Evolutionary conservation across 2,329 filamentous ascomycete species (phyloP).

Genomic region (Rutstroemia sp.): DNA sequence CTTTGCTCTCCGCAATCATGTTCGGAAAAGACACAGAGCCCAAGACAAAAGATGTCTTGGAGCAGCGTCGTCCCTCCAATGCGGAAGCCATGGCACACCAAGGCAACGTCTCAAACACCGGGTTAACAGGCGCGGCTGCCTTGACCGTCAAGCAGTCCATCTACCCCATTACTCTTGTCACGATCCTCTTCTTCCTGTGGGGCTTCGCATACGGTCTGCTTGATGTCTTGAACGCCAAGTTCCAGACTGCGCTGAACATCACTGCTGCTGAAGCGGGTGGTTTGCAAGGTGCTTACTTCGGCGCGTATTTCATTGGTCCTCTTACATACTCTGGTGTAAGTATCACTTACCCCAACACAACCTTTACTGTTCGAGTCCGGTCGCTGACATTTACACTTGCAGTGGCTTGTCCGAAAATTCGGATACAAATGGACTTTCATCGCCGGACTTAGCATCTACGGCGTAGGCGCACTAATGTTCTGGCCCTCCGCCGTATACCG

Average conservation of each 20-base stretch:
- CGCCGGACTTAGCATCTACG: slow-evolving; percentile 65
- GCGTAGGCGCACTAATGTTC: slow-evolving; percentile 70
- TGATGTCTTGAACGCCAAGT: slow-evolving; percentile 61
- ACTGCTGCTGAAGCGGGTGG: slow-evolving; percentile 51
- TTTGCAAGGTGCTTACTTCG: slow-evolving; percentile 65
- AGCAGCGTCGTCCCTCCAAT: background rate
- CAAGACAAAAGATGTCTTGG: background rate
- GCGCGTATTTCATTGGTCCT: slow-evolving; percentile 63
- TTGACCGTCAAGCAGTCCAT: slow-evolving; percentile 7
- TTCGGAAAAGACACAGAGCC: slow-evolving; percentile 1
- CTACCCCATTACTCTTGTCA: slow-evolving; percentile 9
- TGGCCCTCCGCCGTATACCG: slow-evolving; percentile 63
- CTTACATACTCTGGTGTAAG: slow-evolving; percentile 50
- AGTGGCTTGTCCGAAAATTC: slow-evolving; percentile 58
- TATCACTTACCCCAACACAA: background rate
- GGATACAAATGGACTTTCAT: slow-evolving; percentile 79
- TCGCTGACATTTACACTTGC: background rate
- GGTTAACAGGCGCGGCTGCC: background rate
- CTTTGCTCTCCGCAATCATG: background rate
- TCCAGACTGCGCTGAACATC: slow-evolving; percentile 52
- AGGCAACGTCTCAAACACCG: background rate
- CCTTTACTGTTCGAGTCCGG: background rate
- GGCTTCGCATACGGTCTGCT: slow-evolving; percentile 67
- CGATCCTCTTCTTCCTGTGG: slow-evolving; percentile 7
- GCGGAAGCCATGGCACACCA: background rate